phyloP scores from a whole-genome alignment of 371 early-diverging fungal species.

The Encephalitozoon romaleae region DNA sequence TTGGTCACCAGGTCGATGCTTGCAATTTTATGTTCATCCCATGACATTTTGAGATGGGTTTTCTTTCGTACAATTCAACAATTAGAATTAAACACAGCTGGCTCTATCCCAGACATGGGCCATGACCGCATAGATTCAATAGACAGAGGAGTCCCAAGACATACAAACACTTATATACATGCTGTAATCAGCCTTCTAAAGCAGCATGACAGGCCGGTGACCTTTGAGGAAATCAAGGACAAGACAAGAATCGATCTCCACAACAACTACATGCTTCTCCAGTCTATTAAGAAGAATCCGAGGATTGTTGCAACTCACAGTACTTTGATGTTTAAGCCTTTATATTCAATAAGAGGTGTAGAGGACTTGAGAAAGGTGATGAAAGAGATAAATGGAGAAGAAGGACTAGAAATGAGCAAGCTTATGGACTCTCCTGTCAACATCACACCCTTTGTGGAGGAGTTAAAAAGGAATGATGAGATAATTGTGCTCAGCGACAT shows the following conservation, averaged over 20 bases:
- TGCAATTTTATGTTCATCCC: constrained; percentile 37
- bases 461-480: constrained; percentile 33
- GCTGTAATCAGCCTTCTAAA: constrained; percentile 54
- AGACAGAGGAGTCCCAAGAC: constrained; percentile 28
- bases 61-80: neutral
- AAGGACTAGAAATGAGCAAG: constrained; percentile 55
- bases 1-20: constrained; percentile 52
- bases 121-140: neutral
- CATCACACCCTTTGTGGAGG: constrained; percentile 48
- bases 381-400: constrained; percentile 37
- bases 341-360: constrained; percentile 52
- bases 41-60: constrained; percentile 36
- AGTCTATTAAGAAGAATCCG: constrained; percentile 54
- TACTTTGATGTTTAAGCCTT: constrained; percentile 52
- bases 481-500: constrained; percentile 59
- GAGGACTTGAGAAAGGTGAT: constrained; percentile 56
- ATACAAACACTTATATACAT: constrained; percentile 60
- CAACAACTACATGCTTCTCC: constrained; percentile 39
- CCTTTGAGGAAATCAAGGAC: constrained; percentile 55
- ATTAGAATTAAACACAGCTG: neutral
- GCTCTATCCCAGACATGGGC: neutral
- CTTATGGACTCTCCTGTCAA: constrained; percentile 53
- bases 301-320: constrained; percentile 49
- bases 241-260: constrained; percentile 50
- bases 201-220: constrained; percentile 21